Evolutionary conservation across 257 asterid species (phyloP), one percentile per base, ranked within the genome.

Genomic region (Rauvolfia tetraphylla): DNA sequence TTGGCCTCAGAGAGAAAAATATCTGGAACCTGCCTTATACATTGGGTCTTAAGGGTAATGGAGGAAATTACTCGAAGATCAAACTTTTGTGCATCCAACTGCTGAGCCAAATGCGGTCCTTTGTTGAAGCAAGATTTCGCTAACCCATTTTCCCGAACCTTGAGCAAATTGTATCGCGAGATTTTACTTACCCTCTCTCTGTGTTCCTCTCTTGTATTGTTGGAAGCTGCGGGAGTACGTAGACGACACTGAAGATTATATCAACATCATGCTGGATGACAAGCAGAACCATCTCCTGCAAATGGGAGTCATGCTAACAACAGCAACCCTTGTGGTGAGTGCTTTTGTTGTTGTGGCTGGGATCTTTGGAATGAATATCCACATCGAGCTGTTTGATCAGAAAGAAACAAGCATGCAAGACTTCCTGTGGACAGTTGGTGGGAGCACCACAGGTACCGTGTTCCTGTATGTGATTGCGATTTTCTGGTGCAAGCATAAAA

Each of bases 191-290:
- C 69, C 38, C 68, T 23, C 22, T 78, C 14, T 20, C 31, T 36
- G 17, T 22, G 2, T 76, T 13, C 13, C 25, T 54, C 9, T 41
- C 29, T 14, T 80, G 57, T n/a, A n/a, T 20, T 71, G 44, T 79
- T 77, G 23, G 80, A 75, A 92, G 97, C 83, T 93, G 86, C 85
- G 93, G 85, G 98, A 93, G 79, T 91, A 93, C 41, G 95, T 93
- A 39, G 98, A 93, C 39, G 97, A 93, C 86, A 93, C 98, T 0
- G 98, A 93, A 75, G 97, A 93, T 65, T 91, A 89, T 80, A 89
- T 93, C 76, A 93, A 93, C 88, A 90, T 93, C 51, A 90, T 91
- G 97, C 80, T 91, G 85, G 98, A 92, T 57, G 98, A 92, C 82
- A 92, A 91, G 62, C 98, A 89, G 76, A 92, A 92, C 76, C 96